Evolutionary conservation across 1,139 yeast species (phyloP), one percentile per base, ranked within the genome.

Genomic region (Dujonia santamariae): DNA sequence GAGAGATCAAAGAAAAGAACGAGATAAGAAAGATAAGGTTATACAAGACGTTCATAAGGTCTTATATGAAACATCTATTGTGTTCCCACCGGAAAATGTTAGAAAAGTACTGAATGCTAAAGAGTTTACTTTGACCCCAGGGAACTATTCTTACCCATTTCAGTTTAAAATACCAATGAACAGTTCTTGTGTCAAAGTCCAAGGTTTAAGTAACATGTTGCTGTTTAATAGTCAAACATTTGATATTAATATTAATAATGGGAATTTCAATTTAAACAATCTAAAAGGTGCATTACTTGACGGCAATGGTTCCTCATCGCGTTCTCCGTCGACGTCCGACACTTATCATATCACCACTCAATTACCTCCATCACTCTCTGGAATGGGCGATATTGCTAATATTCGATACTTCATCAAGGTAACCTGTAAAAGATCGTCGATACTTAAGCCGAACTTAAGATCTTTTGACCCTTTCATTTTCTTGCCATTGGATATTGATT

Each of bases 1-100:
- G 14, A 23, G 26, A 19, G 12, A 19, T n/a, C 7, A 43, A 20
- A 43, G 44, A 6, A 36, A 40, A 22, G 25, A 22, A n/a, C 7
- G 25, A 22, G 25, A 22, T 8, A 26, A 13, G 30, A 50, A 48
- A 35, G 58, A 58, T 14, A 55, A 52, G 31, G 26, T 51, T 2
- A 39, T 66, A 2, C 53, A 44, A 25, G 85, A 79, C 48, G 56
- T 59, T 12, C 86, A 80, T 53, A 71, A 72, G 44, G 64, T 80
- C 12, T 59, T 80, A 28, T 79, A 79, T 44, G 75, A 75, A 37
- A 69, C 80, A 0, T 42, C 53, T 30, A 67, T 77, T 1, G 80
- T 80, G 18, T 80, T 80, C 44, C 86, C 87, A 0, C 83, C 86
- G 0, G 63, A 58, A 19, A 75, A 78, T 34, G 63, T 79, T 19